Evolutionary conservation across 768 basidiomycete genomes (phyloP).

Genomic region (Russula foetens): DNA sequence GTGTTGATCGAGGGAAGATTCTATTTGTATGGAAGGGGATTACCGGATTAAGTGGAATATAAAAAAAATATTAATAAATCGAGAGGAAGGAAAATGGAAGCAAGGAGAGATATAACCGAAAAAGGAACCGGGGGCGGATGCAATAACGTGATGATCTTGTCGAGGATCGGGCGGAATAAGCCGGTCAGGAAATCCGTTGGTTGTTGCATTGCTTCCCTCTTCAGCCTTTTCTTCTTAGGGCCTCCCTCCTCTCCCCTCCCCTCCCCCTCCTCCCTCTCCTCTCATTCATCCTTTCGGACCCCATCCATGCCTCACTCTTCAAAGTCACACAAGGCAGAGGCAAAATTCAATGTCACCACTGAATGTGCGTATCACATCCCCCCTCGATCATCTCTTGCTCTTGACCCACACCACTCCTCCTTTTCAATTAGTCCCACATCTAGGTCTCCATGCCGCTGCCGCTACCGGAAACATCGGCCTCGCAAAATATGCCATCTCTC

Average conservation of each 20-base stretch:
- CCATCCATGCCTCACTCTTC: slow-evolving; percentile 30
- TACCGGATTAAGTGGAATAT: background rate
- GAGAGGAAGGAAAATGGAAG: slow-evolving; percentile 1
- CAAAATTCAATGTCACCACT: slow-evolving; percentile 45
- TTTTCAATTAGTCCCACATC: slow-evolving; percentile 52
- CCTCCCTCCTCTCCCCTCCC: background rate
- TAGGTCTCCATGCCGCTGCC: slow-evolving; percentile 70
- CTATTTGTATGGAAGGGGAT: background rate
- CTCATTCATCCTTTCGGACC: too few species aligned
- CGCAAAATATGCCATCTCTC: slow-evolving; percentile 84
- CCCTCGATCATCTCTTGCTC: background rate
- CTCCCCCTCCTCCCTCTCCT: background rate
- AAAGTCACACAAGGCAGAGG: slow-evolving; percentile 34
- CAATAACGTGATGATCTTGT: background rate
- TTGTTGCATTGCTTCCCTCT: too few species aligned
- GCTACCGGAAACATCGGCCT: slow-evolving; percentile 86
- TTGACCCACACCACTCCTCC: background rate
- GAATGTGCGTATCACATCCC: slow-evolving; percentile 35
- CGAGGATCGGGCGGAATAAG: background rate
- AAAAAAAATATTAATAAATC: background rate
- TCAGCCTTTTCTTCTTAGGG: background rate
- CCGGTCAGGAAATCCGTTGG: background rate
- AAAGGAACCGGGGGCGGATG: background rate
- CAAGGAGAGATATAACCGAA: background rate
- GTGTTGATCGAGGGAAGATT: slow-evolving; percentile 4